Evolutionary conservation across 148 eudicot species (phyloP).

Genomic region (Fagopyrum tataricum): DNA sequence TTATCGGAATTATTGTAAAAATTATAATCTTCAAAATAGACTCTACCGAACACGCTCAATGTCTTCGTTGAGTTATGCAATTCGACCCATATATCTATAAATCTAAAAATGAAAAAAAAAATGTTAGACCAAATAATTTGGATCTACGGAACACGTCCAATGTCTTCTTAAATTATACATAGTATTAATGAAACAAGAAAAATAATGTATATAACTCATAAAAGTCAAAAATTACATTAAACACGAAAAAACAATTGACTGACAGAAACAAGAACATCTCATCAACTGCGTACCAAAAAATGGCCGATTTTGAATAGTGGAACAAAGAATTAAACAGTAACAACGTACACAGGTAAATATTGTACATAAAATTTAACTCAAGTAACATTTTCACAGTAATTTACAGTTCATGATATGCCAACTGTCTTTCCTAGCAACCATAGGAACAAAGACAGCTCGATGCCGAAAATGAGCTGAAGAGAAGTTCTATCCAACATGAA

Average conservation of each 20-base stretch:
- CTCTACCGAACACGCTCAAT: too few relatives aligned
- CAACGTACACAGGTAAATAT: neutral
- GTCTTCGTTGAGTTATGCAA: too few relatives aligned
- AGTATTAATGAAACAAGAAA: too few relatives aligned
- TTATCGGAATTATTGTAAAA: too few relatives aligned
- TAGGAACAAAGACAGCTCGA: conserved; percentile 62
- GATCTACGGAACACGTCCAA: too few relatives aligned
- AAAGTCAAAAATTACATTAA: neutral
- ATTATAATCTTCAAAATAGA: too few relatives aligned
- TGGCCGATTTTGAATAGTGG: neutral
- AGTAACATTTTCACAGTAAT: neutral
- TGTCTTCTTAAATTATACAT: too few relatives aligned
- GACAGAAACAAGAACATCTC: neutral
- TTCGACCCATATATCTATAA: too few relatives aligned
- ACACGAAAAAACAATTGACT: neutral
- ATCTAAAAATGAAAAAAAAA: too few relatives aligned
- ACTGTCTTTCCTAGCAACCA: conserved; percentile 91
- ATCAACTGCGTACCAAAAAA: neutral
- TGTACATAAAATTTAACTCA: neutral
- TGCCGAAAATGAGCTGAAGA: conserved; percentile 63
- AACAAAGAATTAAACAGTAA: neutral
- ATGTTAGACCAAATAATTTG: too few relatives aligned
- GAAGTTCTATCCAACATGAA: conserved; percentile 78
- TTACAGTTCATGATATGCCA: conserved; percentile 44
- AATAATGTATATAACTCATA: neutral